phyloP scores from a whole-genome alignment of 1,284 basidiomycete genomes.

The Sporisorium iseilematis-ciliati region DNA sequence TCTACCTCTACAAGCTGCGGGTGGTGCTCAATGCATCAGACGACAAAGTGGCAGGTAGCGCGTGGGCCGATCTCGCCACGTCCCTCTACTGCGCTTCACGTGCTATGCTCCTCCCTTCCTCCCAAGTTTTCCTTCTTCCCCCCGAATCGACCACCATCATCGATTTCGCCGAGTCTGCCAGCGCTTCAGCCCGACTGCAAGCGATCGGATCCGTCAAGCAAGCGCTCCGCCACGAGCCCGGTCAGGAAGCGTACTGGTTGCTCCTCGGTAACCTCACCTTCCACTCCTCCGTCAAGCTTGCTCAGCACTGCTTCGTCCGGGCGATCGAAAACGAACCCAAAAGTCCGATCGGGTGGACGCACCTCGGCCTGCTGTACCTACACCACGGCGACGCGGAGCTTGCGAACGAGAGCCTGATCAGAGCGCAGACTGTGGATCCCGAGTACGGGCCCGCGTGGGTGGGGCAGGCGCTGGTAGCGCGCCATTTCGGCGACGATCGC shows the following conservation, averaged over 20 bases:
- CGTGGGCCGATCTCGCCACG: slow-evolving; percentile 67
- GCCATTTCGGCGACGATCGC: slow-evolving; percentile 75
- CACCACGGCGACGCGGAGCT: slow-evolving; percentile 83
- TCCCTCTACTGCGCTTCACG: slow-evolving; percentile 49
- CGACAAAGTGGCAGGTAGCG: slow-evolving; percentile 51
- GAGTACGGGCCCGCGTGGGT: slow-evolving; percentile 93
- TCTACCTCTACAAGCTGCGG: slow-evolving; percentile 63
- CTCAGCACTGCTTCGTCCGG: slow-evolving; percentile 92
- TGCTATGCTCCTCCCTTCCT: slow-evolving; percentile 29
- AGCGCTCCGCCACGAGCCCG: slow-evolving; percentile 81
- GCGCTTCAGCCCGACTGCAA: slow-evolving; percentile 73
- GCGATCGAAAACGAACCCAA: slow-evolving; percentile 87
- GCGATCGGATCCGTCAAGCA: slow-evolving; percentile 78
- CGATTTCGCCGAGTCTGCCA: slow-evolving; percentile 67
- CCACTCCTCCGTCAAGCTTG: slow-evolving; percentile 76
- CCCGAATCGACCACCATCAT: slow-evolving; percentile 70
- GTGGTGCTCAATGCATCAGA: slow-evolving; percentile 57
- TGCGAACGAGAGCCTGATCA: slow-evolving; percentile 86
- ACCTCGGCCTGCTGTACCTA: slow-evolving; percentile 90
- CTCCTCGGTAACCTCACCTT: slow-evolving; percentile 83
- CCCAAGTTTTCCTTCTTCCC: slow-evolving; percentile 71
- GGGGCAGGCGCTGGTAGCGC: slow-evolving; percentile 87
- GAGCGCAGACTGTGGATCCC: slow-evolving; percentile 90
- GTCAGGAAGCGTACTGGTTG: slow-evolving; percentile 84
- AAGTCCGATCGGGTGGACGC: slow-evolving; percentile 79